Evolutionary conservation across 345 rosid genomes (phyloP), one percentile per base, ranked within the genome.

Genomic region (Ceriops tagal): DNA sequence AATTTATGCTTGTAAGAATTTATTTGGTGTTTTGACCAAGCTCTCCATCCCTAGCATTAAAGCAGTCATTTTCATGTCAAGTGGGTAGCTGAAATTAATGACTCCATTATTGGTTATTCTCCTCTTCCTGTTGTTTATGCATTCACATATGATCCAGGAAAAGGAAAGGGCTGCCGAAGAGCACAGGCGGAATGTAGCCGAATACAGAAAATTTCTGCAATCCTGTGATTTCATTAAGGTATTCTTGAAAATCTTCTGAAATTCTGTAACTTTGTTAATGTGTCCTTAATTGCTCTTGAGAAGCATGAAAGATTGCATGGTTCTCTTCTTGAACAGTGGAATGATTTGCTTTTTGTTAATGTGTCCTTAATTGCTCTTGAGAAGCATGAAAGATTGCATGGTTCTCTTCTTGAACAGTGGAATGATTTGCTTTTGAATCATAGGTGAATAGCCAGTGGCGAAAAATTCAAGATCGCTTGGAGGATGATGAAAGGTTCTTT

Each of bases 171-270:
- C 93, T 65, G 91, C 84, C 21, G 99, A 87, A 80, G 97, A 85
- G 59, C 96, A 82, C 67, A 84, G 80, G 71, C 79, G 64, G 57
- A 78, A 85, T 71, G 76, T 86, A 77, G 79, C 89, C 11, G 97
- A 90, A 67, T 95, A 78, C 67, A 83, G 84, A 79, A 85, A 87
- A 71, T 90, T 83, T 81, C 84, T 95, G 52, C 91, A 83, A 76
- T 85, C 96, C 71, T 95, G 99, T 73, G 98, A 95, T 70, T 95
- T 86, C 81, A 90, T 95, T 72, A 95, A 95, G 90, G 99, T 93
- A 83, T 21, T 61, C 59, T 56, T 55, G 10, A 56, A 56, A 56
- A 8, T 3, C 24, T 24, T 15, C 59, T 24, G 31, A 15, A 83
- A 76, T 85, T 93, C 71, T 95, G 96, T 73, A 97, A 95, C 72